Conservation (phyloP, 441 rosid genomes). For the Iberis amara region DNA sequence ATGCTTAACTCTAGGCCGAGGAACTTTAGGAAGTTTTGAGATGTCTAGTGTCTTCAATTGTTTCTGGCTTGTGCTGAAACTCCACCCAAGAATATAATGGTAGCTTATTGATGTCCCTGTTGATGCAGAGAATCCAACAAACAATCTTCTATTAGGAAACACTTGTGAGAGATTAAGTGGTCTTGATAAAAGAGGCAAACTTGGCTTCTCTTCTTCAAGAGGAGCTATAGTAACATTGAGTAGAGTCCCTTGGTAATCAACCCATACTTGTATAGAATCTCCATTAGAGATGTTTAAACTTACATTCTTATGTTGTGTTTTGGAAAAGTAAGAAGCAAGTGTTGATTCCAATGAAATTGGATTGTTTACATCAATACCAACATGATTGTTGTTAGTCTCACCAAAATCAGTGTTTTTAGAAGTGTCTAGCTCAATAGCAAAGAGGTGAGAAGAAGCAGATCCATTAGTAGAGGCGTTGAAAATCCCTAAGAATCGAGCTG, state of each 20-base stretch:
- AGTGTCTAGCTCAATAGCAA: conserved; percentile 58
- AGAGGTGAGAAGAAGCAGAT: conserved; percentile 31
- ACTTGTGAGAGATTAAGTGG: conserved; percentile 35
- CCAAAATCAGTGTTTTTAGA: conserved; percentile 28
- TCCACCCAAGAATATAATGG: conserved; percentile 61
- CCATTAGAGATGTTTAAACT: conserved; percentile 37
- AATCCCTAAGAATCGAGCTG: conserved; percentile 40
- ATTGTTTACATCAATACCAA: conserved; percentile 53
- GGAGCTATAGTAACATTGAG: conserved; percentile 55
- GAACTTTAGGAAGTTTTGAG: conserved; percentile 37
- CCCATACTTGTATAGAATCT: conserved; percentile 45
- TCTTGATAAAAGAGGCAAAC: conserved; percentile 43
- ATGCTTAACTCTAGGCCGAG: conserved; percentile 14
- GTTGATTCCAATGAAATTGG: conserved; percentile 35
- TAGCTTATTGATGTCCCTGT: conserved; percentile 34
- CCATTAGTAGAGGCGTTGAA: conserved; percentile 37
- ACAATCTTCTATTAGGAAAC: conserved; percentile 37
- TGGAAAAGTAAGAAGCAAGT: conserved; percentile 38
- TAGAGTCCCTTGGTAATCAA: conserved; percentile 39
- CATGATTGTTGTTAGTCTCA: conserved; percentile 44
- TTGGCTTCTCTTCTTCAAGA: conserved; percentile 27
- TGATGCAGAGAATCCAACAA: conserved; percentile 58
- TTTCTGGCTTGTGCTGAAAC: conserved; percentile 37
- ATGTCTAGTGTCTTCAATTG: conserved; percentile 31
- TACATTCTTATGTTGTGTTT: conserved; percentile 21